These are phyloP conservation scores for Hypoxylon rickii DNA, from an alignment of 495 filamentous ascomycete genomes.

Conservation along the genomic window DNA sequence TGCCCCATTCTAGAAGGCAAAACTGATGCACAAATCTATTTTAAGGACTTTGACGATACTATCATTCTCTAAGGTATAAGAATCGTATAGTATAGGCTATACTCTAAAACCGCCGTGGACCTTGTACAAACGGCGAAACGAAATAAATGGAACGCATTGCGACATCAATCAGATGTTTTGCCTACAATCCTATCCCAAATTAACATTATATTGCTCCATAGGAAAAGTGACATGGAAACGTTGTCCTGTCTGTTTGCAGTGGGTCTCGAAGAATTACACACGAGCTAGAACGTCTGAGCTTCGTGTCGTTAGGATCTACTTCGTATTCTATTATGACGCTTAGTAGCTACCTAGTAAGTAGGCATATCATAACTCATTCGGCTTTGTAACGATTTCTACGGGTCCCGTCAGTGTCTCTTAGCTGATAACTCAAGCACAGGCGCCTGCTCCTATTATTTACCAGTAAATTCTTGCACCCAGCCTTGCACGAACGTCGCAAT, in stretches of 20 bases:
- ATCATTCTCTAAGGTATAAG: not conserved
- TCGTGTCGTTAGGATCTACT: slow-evolving; percentile 5
- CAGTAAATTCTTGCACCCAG: slow-evolving; percentile 64
- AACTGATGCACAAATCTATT: not conserved
- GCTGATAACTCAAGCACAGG: slow-evolving; percentile 19
- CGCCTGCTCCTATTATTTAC: slow-evolving; percentile 31
- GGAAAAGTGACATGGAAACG: too few relatives aligned
- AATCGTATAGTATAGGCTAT: not conserved
- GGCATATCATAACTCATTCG: slow-evolving; percentile 28
- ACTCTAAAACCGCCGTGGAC: too few relatives aligned
- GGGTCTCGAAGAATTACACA: not conserved
- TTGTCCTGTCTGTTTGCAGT: too few relatives aligned
- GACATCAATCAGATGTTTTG: not conserved
- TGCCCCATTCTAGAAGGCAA: not conserved
- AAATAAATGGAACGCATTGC: too few relatives aligned
- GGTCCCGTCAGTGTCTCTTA: slow-evolving; percentile 27
- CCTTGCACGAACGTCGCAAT: slow-evolving; percentile 63
- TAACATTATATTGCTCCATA: too few relatives aligned
- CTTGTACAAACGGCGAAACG: too few relatives aligned
- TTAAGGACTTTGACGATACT: not conserved
- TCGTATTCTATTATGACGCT: slow-evolving; percentile 16
- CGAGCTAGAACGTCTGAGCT: not conserved
- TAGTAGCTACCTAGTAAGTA: slow-evolving; percentile 4
- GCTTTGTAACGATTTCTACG: slow-evolving; percentile 21
- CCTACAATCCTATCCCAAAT: too few relatives aligned